These are phyloP conservation scores for Nakazawaea anatomiae DNA, from an alignment of 805 yeast genomes.

Conservation along the genomic window DNA sequence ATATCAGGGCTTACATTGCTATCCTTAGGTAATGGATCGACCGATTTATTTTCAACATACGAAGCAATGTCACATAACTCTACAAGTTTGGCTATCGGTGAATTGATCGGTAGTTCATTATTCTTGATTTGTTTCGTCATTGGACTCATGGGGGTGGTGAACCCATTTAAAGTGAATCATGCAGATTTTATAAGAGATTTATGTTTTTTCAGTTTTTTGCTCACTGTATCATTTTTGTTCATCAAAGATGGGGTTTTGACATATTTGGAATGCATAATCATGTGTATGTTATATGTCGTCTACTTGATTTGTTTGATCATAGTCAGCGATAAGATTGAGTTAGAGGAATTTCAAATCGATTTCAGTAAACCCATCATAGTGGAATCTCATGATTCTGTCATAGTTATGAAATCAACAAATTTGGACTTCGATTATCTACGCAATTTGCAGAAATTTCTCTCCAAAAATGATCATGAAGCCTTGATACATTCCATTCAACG, in stretches of 20 bases:
- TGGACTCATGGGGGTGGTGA: constrained; percentile 40
- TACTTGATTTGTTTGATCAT: constrained; percentile 49
- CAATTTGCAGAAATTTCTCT: background rate
- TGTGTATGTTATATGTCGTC: constrained; percentile 48
- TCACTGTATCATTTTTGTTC: constrained; percentile 43
- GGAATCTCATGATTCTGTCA: constrained; percentile 1
- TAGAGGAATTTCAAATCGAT: constrained; percentile 4
- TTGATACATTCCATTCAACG: background rate
- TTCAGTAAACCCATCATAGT: constrained; percentile 2
- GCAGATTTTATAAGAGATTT: constrained; percentile 55
- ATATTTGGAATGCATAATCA: constrained; percentile 46
- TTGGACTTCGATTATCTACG: background rate
- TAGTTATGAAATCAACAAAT: background rate
- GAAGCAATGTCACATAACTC: constrained; percentile 73
- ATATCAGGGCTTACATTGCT: constrained; percentile 81
- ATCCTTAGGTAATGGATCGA: constrained; percentile 90
- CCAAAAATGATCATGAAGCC: background rate
- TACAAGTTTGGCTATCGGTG: constrained; percentile 47
- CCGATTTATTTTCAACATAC: constrained; percentile 82
- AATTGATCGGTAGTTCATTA: constrained; percentile 48
- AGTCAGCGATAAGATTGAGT: constrained; percentile 23
- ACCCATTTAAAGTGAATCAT: constrained; percentile 45
- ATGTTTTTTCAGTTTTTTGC: constrained; percentile 45
- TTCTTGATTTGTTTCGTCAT: constrained; percentile 46
- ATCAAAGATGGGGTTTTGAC: constrained; percentile 50